Percentiles rank a stretch among this genome's conserved stretches.
Conservation (phyloP, 164 flowering plant genomes). For the Saururus chinensis region DNA sequence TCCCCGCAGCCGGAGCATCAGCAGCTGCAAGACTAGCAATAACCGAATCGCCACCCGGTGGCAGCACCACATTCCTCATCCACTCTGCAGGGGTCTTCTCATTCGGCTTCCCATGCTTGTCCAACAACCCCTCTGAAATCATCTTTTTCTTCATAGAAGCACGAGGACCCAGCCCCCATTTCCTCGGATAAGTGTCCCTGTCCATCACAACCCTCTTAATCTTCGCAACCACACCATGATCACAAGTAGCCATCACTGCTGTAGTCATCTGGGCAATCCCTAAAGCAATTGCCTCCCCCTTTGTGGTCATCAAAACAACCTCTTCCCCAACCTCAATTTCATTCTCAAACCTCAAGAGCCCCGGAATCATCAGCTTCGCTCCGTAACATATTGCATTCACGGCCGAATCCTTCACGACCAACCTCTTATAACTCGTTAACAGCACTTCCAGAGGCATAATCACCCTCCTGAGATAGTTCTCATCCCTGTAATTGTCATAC, state of each 20-base stretch:
- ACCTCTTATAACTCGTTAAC: constrained; percentile 64
- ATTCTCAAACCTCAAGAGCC: constrained; percentile 70
- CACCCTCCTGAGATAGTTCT: constrained; percentile 53
- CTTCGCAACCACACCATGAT: constrained; percentile 72
- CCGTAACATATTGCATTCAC: constrained; percentile 84
- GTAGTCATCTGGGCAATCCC: constrained; percentile 85
- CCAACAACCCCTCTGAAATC: constrained; percentile 49
- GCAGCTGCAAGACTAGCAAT: constrained; percentile 54
- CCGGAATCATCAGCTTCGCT: constrained; percentile 77
- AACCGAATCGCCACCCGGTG: constrained; percentile 53
- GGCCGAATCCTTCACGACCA: constrained; percentile 80
- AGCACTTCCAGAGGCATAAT: constrained; percentile 67
- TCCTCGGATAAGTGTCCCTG: constrained; percentile 73
- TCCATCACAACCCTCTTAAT: constrained; percentile 90
- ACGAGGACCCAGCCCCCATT: constrained; percentile 75
- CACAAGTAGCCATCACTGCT: constrained; percentile 79
- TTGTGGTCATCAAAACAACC: constrained; percentile 71
- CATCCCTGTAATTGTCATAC: constrained; percentile 57
- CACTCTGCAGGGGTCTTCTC: constrained; percentile 64
- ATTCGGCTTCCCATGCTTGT: constrained; percentile 70
- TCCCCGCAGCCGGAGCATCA: constrained; percentile 10
- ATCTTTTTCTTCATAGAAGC: constrained; percentile 80
- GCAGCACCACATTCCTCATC: constrained; percentile 55
- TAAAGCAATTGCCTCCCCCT: constrained; percentile 73
- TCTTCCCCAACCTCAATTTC: constrained; percentile 68